Conservation (phyloP, 2,329 filamentous ascomycete species). For the Talaromyces verruculosus region DNA sequence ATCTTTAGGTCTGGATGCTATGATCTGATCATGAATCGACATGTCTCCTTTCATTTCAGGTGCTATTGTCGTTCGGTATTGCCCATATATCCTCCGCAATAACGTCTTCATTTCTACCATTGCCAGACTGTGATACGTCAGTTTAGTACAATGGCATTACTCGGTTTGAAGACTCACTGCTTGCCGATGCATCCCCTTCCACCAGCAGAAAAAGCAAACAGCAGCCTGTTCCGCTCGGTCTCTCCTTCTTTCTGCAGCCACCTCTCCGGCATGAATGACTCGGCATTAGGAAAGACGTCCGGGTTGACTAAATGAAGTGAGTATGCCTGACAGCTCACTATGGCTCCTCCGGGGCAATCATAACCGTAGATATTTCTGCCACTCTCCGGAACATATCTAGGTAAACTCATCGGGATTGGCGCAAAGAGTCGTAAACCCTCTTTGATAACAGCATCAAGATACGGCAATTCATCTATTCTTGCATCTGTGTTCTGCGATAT, state of each 20-base stretch:
- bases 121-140: slow-evolving; percentile 52
- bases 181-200: slow-evolving; percentile 58
- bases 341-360: slow-evolving; percentile 35
- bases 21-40: slow-evolving; percentile 66
- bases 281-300: slow-evolving; percentile 33
- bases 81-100: slow-evolving; percentile 62
- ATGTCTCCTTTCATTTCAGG: slow-evolving; percentile 60
- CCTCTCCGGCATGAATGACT: slow-evolving; percentile 35
- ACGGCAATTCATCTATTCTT: slow-evolving; percentile 46
- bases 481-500: slow-evolving; percentile 43
- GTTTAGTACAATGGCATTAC: too few relatives aligned
- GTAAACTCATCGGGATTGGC: slow-evolving; percentile 54
- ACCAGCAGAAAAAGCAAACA: slow-evolving; percentile 67
- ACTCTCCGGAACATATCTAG: slow-evolving; percentile 42
- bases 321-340: slow-evolving; percentile 43
- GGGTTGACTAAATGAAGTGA: slow-evolving; percentile 36
- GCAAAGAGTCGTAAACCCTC: slow-evolving; percentile 61
- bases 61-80: slow-evolving; percentile 53
- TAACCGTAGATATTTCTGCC: slow-evolving; percentile 45
- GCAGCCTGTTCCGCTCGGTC: slow-evolving; percentile 51
- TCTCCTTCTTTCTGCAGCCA: slow-evolving; percentile 36
- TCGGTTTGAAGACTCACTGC: slow-evolving; percentile 53
- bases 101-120: slow-evolving; percentile 68
- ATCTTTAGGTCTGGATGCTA: slow-evolving; percentile 62
- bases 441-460: slow-evolving; percentile 63